These are phyloP conservation scores for Ambrosiella cleistominuta DNA, from an alignment of 2,329 filamentous ascomycete genomes.

Conservation along the genomic window DNA sequence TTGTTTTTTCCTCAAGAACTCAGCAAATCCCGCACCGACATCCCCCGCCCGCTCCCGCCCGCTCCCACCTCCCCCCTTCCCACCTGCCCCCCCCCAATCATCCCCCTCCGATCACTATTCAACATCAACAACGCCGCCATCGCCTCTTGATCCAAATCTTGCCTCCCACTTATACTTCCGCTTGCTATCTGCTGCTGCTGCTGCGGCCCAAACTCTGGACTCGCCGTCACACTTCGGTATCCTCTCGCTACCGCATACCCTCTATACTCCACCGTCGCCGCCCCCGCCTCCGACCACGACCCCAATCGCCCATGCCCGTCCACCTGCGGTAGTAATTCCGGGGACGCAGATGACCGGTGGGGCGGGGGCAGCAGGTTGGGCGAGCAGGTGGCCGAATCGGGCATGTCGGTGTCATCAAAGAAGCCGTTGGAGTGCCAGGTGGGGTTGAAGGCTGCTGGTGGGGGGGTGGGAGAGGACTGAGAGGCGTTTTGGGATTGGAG, in stretches of 20 bases:
- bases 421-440: slow-evolving; percentile 20
- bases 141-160: slow-evolving; percentile 54
- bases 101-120: slow-evolving; percentile 54
- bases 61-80: slow-evolving; percentile 27
- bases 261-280: no score
- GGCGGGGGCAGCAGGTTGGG: slow-evolving; percentile 29
- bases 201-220: slow-evolving; percentile 40
- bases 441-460: slow-evolving; percentile 3
- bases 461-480: background rate
- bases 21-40: slow-evolving; percentile 38
- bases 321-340: slow-evolving; percentile 28
- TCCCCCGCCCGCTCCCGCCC: slow-evolving; percentile 23
- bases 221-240: slow-evolving; percentile 33
- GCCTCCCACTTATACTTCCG: no score
- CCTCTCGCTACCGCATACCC: slow-evolving; percentile 15
- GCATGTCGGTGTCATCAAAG: slow-evolving; percentile 34
- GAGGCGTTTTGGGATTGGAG: slow-evolving; percentile 43
- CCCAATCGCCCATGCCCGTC: slow-evolving; percentile 29
- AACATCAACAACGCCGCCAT: slow-evolving; percentile 79
- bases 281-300: slow-evolving; percentile 37
- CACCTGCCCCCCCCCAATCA: slow-evolving; percentile 22
- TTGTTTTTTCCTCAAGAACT: slow-evolving; percentile 17
- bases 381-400: slow-evolving; percentile 26
- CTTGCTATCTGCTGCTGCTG: slow-evolving; percentile 23
- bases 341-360: slow-evolving; percentile 34